Conservation (phyloP, 2,329 filamentous ascomycete genomes). For the Laburnicola sp. region DNA sequence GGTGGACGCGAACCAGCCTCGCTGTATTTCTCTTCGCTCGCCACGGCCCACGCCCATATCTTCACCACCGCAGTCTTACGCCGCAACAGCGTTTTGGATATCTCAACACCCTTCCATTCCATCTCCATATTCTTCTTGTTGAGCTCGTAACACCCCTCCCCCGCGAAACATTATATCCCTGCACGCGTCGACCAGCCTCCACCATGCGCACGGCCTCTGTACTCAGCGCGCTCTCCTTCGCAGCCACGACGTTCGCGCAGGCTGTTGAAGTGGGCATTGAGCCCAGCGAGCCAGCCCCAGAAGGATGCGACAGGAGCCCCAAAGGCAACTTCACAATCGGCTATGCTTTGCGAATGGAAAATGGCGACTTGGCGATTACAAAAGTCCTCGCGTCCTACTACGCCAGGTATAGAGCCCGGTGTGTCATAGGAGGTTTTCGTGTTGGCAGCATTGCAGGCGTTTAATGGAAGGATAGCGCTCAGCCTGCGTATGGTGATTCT, state of each 20-base stretch:
- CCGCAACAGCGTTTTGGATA: neutral
- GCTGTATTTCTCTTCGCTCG: slow-evolving; percentile 3
- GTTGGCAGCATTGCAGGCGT: slow-evolving; percentile 3
- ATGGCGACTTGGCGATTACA: neutral
- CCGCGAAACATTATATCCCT: slow-evolving; percentile 6
- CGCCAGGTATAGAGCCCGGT: neutral
- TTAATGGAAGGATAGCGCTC: neutral
- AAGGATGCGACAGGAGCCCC: slow-evolving; percentile 57
- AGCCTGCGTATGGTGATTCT: neutral
- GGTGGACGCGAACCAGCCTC: slow-evolving; percentile 20
- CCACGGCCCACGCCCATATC: slow-evolving; percentile 5
- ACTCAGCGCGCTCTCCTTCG: slow-evolving; percentile 33
- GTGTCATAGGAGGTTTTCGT: neutral
- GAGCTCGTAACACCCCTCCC: neutral
- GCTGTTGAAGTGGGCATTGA: slow-evolving; percentile 47
- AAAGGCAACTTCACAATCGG: slow-evolving; percentile 63
- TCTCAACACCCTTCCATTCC: neutral
- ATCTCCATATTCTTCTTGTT: neutral
- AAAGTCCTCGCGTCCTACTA: neutral
- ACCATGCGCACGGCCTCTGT: slow-evolving; percentile 36
- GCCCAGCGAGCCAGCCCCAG: slow-evolving; percentile 55
- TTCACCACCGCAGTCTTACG: neutral
- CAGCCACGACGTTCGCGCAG: slow-evolving; percentile 31
- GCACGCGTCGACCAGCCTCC: slow-evolving; percentile 12
- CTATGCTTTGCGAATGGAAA: slow-evolving; percentile 18